These are phyloP conservation scores for Blakeslea trispora DNA, from an alignment of 371 early-diverging fungal genomes.

Conservation along the genomic window DNA sequence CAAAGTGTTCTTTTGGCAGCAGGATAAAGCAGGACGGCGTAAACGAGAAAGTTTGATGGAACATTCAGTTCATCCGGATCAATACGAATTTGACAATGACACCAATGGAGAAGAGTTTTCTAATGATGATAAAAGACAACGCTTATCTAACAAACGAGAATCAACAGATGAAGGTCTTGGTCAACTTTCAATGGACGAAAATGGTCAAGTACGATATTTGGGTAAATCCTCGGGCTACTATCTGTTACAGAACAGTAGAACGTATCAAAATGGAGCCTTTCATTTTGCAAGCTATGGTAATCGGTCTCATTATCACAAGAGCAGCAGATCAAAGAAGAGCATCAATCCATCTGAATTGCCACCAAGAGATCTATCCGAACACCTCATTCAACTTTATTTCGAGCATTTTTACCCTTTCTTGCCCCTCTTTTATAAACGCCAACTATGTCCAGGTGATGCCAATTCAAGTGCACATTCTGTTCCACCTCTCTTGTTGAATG, in stretches of 20 bases:
- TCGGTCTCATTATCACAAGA: slow-evolving; percentile 10
- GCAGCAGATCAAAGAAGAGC: slow-evolving; percentile 1
- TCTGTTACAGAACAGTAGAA: slow-evolving; percentile 43
- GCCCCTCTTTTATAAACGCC: slow-evolving; percentile 55
- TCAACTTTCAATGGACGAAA: slow-evolving; percentile 50
- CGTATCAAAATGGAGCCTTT: slow-evolving; percentile 49
- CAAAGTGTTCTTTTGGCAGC: slow-evolving; percentile 33
- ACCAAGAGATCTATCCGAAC: slow-evolving; percentile 57
- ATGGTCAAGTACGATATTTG: slow-evolving; percentile 46
- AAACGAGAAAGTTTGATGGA: slow-evolving; percentile 19
- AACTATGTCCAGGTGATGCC: slow-evolving; percentile 15
- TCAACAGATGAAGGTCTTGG: slow-evolving; percentile 36
- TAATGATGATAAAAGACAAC: background rate
- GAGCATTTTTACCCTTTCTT: slow-evolving; percentile 54
- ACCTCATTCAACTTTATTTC: slow-evolving; percentile 58
- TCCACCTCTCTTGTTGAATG: slow-evolving; percentile 49
- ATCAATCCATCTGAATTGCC: slow-evolving; percentile 39
- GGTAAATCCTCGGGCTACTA: slow-evolving; percentile 54
- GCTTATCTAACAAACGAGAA: slow-evolving; percentile 15
- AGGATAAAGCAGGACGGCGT: slow-evolving; percentile 24
- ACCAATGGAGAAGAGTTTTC: background rate
- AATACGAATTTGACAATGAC: background rate
- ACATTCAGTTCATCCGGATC: background rate
- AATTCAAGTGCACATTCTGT: slow-evolving; percentile 21
- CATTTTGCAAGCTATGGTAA: slow-evolving; percentile 41